Conservation (phyloP, 73 alveolate genomes). For the Uronychia binucleata region DNA sequence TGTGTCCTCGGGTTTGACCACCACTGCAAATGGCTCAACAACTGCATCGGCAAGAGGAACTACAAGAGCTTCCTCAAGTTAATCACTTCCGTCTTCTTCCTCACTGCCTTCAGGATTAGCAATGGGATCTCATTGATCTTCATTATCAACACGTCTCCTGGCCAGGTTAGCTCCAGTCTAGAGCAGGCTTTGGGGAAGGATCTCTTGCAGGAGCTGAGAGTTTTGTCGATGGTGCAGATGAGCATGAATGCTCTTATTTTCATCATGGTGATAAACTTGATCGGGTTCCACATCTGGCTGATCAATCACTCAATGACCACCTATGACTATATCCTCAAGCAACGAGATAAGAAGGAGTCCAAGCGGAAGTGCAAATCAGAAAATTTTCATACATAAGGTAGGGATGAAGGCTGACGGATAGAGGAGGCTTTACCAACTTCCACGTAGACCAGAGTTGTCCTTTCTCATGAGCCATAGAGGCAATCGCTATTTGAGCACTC, state of each 20-base stretch:
- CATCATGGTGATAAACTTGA: neutral
- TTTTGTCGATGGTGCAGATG: neutral
- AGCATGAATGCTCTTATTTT: neutral
- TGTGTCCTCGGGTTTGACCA: conserved; percentile 79
- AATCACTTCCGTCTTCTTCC: neutral
- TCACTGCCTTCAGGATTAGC: neutral
- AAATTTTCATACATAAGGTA: no score
- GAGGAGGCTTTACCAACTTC: no score
- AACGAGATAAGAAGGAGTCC: neutral
- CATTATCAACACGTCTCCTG: no score
- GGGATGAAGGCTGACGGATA: no score
- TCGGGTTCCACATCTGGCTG: neutral
- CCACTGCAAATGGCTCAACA: conserved; percentile 86
- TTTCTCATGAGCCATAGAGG: no score
- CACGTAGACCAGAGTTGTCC: no score
- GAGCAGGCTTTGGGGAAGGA: no score
- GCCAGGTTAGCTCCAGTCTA: no score
- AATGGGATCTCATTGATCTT: no score
- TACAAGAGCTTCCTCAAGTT: conserved; percentile 30
- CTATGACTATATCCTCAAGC: neutral
- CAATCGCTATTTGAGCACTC: neutral
- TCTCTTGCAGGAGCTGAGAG: no score
- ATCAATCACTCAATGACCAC: neutral
- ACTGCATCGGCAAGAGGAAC: conserved; percentile 80
- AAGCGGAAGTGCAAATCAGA: no score